phyloP scores from a whole-genome alignment of 1,139 yeast species.

The Yamadazyma kanchanaburiensis region DNA sequence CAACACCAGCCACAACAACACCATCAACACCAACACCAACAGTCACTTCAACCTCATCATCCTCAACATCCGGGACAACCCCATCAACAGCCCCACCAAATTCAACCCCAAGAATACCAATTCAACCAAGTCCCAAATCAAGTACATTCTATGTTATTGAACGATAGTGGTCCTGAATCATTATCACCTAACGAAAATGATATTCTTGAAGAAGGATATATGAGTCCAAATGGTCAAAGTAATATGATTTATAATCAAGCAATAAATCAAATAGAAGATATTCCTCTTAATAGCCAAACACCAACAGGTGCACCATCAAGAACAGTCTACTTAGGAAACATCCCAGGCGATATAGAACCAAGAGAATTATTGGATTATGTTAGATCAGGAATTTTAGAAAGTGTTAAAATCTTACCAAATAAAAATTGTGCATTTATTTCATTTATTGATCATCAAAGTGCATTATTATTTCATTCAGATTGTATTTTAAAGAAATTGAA shows the following conservation, averaged over 20 bases:
- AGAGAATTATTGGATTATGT: slow-evolving; percentile 86
- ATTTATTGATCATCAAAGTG: slow-evolving; percentile 60
- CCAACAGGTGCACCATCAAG: slow-evolving; percentile 55
- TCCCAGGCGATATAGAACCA: slow-evolving; percentile 78
- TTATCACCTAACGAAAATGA: slow-evolving; percentile 19
- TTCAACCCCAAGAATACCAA: neutral
- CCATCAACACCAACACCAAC: slow-evolving; percentile 1
- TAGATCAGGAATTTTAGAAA: slow-evolving; percentile 86
- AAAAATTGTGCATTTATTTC: slow-evolving; percentile 62
- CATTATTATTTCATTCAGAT: slow-evolving; percentile 59
- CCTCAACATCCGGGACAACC: no score
- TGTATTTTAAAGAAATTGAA: slow-evolving; percentile 56
- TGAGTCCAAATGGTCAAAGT: neutral
- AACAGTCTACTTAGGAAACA: slow-evolving; percentile 87
- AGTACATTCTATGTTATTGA: neutral
- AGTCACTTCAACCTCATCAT: neutral
- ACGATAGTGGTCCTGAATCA: slow-evolving; percentile 10
- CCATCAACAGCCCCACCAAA: neutral
- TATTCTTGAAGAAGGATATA: slow-evolving; percentile 22
- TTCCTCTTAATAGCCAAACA: slow-evolving; percentile 4
- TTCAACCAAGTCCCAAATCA: neutral
- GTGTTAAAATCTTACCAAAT: slow-evolving; percentile 53
- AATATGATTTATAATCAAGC: neutral
- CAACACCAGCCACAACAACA: slow-evolving; percentile 2
- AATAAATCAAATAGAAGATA: slow-evolving; percentile 3